Conservation (phyloP, 441 rosid genomes). For the Corymbia citriodora region DNA sequence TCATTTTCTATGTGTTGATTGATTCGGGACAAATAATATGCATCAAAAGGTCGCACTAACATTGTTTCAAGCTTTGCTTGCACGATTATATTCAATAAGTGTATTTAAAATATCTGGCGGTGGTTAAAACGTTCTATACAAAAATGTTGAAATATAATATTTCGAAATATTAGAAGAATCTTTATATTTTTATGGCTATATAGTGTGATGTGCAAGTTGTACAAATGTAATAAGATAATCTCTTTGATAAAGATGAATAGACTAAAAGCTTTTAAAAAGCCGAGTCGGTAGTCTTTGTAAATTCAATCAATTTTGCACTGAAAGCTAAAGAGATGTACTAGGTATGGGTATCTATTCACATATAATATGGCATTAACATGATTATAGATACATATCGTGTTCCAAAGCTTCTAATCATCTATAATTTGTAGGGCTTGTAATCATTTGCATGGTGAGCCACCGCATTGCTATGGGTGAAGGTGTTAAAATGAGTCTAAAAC, state of each 20-base stretch:
- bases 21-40: neutral
- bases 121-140: neutral
- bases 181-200: neutral
- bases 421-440: too few relatives aligned
- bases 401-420: too few relatives aligned
- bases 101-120: neutral
- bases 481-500: too few relatives aligned
- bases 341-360: too few relatives aligned
- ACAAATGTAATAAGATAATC: neutral
- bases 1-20: neutral
- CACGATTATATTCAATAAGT: neutral
- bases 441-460: too few relatives aligned
- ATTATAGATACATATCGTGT: neutral
- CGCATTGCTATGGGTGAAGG: too few relatives aligned
- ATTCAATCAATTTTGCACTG: neutral
- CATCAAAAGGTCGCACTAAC: neutral
- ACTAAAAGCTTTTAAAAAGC: neutral
- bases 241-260: neutral
- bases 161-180: neutral
- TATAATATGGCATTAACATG: neutral
- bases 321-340: neutral
- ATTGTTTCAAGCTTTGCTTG: too few relatives aligned
- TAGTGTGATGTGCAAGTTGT: neutral
- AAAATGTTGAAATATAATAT: neutral
- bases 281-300: too few relatives aligned